phyloP scores from a whole-genome alignment of 495 filamentous ascomycete genomes.

The Daldinia caldariorum region DNA sequence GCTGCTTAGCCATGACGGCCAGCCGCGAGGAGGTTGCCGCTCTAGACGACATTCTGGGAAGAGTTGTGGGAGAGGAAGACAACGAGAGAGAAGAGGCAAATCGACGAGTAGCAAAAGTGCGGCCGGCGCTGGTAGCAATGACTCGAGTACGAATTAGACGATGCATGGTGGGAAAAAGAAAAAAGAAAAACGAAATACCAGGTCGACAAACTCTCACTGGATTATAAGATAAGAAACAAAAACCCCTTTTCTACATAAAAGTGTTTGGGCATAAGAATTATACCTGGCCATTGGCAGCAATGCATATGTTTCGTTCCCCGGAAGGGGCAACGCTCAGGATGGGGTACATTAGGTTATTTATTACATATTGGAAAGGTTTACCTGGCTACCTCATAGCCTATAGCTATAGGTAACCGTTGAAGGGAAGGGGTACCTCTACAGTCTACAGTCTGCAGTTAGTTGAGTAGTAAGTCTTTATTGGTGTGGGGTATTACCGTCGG shows the following conservation, averaged over 20 bases:
- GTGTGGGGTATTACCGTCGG: conserved; percentile 19
- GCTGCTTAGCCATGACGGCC: conserved; percentile 69
- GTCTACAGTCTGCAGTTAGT: too few species aligned
- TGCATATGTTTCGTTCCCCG: conserved; percentile 9
- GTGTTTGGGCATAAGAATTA: neutral
- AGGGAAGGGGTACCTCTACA: too few species aligned
- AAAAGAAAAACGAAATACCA: neutral
- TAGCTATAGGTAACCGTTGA: too few species aligned
- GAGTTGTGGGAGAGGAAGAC: conserved; percentile 6
- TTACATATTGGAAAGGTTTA: too few species aligned
- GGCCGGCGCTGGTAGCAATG: conserved; percentile 48
- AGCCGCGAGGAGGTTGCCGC: conserved; percentile 56
- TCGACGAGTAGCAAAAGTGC: conserved; percentile 29
- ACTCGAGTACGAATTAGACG: conserved; percentile 51
- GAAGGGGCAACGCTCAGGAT: conserved; percentile 5
- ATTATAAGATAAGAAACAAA: neutral
- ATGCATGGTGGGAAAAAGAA: conserved; percentile 48
- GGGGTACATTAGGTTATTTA: conserved; percentile 1
- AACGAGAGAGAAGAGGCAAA: conserved; percentile 26
- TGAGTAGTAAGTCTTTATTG: conserved; percentile 9
- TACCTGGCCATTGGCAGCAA: conserved; percentile 3
- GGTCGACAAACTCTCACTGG: neutral
- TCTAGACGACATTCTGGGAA: conserved; percentile 48
- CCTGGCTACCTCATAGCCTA: too few species aligned
- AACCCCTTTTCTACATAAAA: conserved; percentile 2